Conservation (phyloP, 2,329 filamentous ascomycete species). For the Beauveria sp. region DNA sequence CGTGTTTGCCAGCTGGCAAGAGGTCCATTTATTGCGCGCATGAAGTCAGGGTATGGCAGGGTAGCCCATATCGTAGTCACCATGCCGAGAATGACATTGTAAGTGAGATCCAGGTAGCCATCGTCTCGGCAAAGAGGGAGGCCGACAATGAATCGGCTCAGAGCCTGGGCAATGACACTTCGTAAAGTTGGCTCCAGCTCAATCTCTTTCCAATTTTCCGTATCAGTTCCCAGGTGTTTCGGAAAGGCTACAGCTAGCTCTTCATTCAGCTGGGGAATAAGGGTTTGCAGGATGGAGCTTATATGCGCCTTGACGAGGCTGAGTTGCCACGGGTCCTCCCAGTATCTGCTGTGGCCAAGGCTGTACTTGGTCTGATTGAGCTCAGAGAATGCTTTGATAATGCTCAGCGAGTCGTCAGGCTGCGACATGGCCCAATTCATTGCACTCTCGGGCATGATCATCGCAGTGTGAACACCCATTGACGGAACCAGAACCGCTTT, state of each 20-base stretch:
- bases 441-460: constrained; percentile 29
- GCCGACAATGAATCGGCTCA: constrained; percentile 26
- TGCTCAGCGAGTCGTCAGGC: constrained; percentile 28
- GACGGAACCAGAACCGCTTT: constrained; percentile 31
- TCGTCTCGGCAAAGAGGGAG: constrained; percentile 19
- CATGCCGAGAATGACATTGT: constrained; percentile 22
- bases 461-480: constrained; percentile 23
- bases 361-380: constrained; percentile 29
- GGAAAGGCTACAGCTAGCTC: constrained; percentile 15
- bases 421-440: constrained; percentile 33
- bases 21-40: constrained; percentile 4
- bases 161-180: background rate
- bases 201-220: background rate
- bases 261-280: constrained; percentile 26
- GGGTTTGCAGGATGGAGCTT: constrained; percentile 25
- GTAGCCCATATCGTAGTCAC: constrained; percentile 25
- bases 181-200: background rate
- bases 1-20: background rate
- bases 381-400: constrained; percentile 29
- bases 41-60: constrained; percentile 19
- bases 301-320: constrained; percentile 28
- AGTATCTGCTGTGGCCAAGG: constrained; percentile 27
- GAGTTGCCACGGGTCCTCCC: constrained; percentile 28
- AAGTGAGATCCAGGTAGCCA: constrained; percentile 3
- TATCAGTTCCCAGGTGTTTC: background rate